phyloP scores from a whole-genome alignment of 2,329 filamentous ascomycete species.

The Lachnellula willkommii region DNA sequence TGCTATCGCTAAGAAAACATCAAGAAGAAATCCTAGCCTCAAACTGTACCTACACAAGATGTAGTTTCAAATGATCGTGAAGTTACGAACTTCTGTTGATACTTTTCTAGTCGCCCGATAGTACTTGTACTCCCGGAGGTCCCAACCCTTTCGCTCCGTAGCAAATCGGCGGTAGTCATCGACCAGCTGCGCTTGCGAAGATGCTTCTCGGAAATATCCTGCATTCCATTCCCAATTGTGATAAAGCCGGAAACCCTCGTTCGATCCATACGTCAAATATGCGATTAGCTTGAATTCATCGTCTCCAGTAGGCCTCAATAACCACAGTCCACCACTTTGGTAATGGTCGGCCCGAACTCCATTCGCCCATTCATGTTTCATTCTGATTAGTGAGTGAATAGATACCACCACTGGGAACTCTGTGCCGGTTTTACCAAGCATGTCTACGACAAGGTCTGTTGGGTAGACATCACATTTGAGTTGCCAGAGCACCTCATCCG shows the following conservation, averaged over 20 bases:
- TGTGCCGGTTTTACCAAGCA: neutral
- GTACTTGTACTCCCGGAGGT: no score
- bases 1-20: no score
- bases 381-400: no score
- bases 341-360: neutral
- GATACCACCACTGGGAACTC: neutral
- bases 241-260: neutral
- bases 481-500: neutral
- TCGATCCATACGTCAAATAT: neutral
- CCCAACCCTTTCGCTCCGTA: no score
- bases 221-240: neutral
- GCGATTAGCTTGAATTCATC: neutral
- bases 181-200: no score
- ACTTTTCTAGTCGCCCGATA: no score
- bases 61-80: no score
- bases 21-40: no score
- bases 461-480: neutral
- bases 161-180: no score
- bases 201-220: neutral
- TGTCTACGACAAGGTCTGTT: neutral
- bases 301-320: neutral
- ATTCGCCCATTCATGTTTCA: no score
- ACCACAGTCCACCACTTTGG: neutral
- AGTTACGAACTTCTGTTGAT: no score
- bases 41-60: no score